Percentiles rank a stretch among this genome's conserved stretches.
Evolutionary conservation across 2,329 filamentous ascomycete species (phyloP).

Genomic region (Xylariaceae sp.): DNA sequence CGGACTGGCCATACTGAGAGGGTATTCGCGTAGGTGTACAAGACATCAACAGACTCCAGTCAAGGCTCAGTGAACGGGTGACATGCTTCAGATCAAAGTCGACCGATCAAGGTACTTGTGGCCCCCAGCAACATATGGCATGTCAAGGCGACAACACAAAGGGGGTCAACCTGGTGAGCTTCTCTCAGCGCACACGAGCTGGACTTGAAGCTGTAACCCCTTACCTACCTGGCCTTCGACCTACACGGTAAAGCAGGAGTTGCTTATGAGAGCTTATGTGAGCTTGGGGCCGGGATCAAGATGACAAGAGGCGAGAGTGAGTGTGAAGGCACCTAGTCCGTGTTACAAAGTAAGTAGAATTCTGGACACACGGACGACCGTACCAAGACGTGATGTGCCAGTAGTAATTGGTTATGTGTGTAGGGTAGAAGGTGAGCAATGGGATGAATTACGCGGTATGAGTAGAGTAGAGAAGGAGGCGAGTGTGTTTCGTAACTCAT

Average conservation of each 20-base stretch:
- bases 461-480: too few species aligned
- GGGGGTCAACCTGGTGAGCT: neutral
- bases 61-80: constrained; percentile 1
- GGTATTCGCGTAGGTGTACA: constrained; percentile 1
- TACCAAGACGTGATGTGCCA: neutral
- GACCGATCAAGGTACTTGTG: constrained; percentile 1
- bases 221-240: neutral
- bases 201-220: neutral
- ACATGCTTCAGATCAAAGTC: constrained; percentile 13
- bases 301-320: neutral
- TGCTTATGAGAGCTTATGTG: neutral
- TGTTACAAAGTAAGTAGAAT: neutral
- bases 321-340: neutral
- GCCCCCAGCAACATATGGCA: constrained; percentile 9
- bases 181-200: constrained; percentile 2
- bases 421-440: too few species aligned
- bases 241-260: neutral
- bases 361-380: neutral
- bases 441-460: too few species aligned
- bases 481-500: neutral
- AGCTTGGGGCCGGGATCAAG: neutral
- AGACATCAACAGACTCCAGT: constrained; percentile 15
- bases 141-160: constrained; percentile 2
- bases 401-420: too few species aligned
- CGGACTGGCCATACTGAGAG: constrained; percentile 17